These are phyloP conservation scores for Ophioceras dolichostomum DNA, from an alignment of 2,329 filamentous ascomycete genomes.

Conservation along the genomic window DNA sequence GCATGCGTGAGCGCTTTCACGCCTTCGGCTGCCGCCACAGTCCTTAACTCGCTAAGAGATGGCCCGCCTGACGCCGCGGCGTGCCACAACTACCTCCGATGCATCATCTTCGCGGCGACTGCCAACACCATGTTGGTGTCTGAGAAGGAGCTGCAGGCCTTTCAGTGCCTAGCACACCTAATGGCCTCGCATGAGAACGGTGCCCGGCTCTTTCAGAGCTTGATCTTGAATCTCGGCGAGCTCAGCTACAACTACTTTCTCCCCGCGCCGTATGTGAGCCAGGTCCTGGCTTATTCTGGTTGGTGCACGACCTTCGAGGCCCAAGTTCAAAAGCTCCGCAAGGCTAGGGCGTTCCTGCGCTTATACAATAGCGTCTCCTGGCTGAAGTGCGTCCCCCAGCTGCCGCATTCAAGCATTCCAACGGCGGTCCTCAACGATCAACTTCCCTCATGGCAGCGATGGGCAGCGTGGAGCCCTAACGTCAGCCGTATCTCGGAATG, in stretches of 20 bases:
- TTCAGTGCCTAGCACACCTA: conserved; percentile 2
- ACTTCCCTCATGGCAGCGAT: conserved; percentile 6
- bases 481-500: conserved; percentile 8
- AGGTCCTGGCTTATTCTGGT: conserved; percentile 4
- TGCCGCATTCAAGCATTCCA: conserved; percentile 26
- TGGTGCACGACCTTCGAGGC: conserved; percentile 1
- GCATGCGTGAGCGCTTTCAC: conserved; percentile 5
- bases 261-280: conserved; percentile 6
- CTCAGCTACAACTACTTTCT: conserved; percentile 4
- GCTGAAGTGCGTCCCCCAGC: background rate
- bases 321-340: too few relatives aligned
- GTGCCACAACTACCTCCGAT: conserved; percentile 4
- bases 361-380: conserved; percentile 5
- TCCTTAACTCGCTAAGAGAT: conserved; percentile 1
- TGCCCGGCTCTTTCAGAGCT: conserved; percentile 2
- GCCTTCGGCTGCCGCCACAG: background rate
- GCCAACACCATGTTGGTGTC: conserved; percentile 4
- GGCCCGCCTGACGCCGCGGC: conserved; percentile 1
- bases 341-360: background rate
- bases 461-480: conserved; percentile 10
- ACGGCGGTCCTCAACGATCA: conserved; percentile 6
- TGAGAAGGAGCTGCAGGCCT: background rate
- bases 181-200: conserved; percentile 2
- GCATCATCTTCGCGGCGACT: conserved; percentile 3
- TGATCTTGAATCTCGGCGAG: conserved; percentile 2